Conservation (phyloP, 2,329 filamentous ascomycete genomes). For the Fusarium concolor region DNA sequence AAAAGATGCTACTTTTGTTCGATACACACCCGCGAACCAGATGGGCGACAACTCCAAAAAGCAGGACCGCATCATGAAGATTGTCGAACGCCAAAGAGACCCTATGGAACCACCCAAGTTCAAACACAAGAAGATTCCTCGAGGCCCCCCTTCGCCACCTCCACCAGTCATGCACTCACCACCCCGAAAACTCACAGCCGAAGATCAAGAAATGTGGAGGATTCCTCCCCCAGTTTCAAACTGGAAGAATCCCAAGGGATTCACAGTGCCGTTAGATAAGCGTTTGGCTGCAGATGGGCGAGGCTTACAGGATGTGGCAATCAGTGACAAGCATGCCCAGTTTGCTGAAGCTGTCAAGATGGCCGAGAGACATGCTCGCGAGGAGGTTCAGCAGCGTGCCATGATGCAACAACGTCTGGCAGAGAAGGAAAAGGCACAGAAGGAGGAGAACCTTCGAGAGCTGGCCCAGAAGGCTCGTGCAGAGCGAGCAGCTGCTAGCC, state of each 20-base stretch:
- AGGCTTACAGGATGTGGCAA: constrained; percentile 90
- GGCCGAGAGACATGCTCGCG: constrained; percentile 91
- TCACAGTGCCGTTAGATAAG: constrained; percentile 96
- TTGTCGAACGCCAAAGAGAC: constrained; percentile 92
- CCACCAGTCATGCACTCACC: constrained; percentile 96
- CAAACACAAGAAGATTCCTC: constrained; percentile 98
- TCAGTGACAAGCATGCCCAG: constrained; percentile 98
- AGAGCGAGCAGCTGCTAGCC: constrained; percentile 71
- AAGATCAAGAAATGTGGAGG: constrained; percentile 97
- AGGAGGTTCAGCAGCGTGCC: constrained; percentile 92
- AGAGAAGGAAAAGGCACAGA: constrained; percentile 94
- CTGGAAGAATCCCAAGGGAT: constrained; percentile 99
- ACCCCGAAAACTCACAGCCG: constrained; percentile 92
- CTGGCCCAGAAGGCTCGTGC: constrained; percentile 93
- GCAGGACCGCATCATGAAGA: constrained; percentile 97
- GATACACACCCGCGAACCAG: constrained; percentile 95
- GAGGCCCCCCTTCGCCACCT: constrained; percentile 90
- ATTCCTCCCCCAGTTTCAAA: constrained; percentile 90
- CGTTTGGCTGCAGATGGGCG: constrained; percentile 92
- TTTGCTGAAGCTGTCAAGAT: constrained; percentile 95
- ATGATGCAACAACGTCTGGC: constrained; percentile 96
- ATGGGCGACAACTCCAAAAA: constrained; percentile 91
- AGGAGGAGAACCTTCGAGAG: constrained; percentile 90
- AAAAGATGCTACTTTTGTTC: constrained; percentile 90
- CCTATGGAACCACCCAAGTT: constrained; percentile 98